Percentiles rank a stretch among this genome's conserved stretches.
phyloP scores from a whole-genome alignment of 225 moss, liverwort and hornwort species.

The Pseudoscleropodium purum region DNA sequence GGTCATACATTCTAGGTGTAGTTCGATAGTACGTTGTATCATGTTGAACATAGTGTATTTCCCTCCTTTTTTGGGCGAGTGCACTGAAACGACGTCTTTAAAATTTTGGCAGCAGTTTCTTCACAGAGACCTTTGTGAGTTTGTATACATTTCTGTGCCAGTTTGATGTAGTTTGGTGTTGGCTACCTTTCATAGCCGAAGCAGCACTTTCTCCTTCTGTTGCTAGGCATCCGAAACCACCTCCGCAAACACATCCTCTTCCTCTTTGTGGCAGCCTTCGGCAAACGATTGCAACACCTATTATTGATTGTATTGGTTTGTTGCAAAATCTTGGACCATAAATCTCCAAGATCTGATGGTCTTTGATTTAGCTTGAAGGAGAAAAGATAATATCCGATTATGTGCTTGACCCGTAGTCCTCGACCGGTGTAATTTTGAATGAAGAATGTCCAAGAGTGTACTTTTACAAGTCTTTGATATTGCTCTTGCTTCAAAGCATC shows the following conservation, averaged over 20 bases:
- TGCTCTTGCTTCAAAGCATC: not conserved
- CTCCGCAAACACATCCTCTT: too few relatives aligned
- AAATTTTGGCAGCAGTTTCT: slow-evolving; percentile 4
- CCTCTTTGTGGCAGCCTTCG: not conserved
- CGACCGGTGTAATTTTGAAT: not conserved
- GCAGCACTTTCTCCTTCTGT: not conserved
- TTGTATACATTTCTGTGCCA: not conserved
- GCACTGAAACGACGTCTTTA: not conserved
- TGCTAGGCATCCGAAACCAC: not conserved
- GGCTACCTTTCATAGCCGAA: not conserved
- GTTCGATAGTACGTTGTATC: not conserved
- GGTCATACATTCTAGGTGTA: not conserved
- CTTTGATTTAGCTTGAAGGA: not conserved
- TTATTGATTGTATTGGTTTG: not conserved
- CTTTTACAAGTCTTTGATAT: not conserved
- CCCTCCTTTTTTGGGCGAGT: slow-evolving; percentile 36
- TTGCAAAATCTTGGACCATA: not conserved
- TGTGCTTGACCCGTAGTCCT: not conserved
- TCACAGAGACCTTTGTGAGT: not conserved
- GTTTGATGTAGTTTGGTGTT: not conserved
- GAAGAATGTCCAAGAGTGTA: not conserved
- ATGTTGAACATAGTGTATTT: not conserved
- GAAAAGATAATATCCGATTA: not conserved
- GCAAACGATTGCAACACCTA: not conserved
- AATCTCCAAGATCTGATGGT: not conserved